phyloP scores from a whole-genome alignment of 129 eudicot genomes.

The Centrapalus pauciflorus region DNA sequence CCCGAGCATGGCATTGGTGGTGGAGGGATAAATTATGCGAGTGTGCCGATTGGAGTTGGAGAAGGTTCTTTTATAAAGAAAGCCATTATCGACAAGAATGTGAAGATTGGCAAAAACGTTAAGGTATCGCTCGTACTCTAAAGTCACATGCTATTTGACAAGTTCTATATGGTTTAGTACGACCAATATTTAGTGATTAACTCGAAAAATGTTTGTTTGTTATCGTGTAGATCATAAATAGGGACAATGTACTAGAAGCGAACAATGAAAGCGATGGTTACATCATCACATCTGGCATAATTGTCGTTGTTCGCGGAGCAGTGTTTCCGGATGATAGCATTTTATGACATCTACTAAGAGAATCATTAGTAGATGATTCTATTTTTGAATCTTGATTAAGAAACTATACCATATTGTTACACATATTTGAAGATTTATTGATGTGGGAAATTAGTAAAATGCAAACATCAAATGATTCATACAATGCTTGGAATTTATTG shows the following conservation, averaged over 20 bases:
- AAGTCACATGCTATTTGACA: neutral
- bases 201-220: neutral
- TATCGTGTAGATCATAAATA: conserved; percentile 69
- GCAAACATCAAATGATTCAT: conserved; percentile 3
- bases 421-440: conserved; percentile 4
- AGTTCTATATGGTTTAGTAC: neutral
- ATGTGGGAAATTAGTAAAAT: neutral
- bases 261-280: conserved; percentile 64
- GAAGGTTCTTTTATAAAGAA: conserved; percentile 70
- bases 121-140: conserved; percentile 40
- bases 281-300: conserved; percentile 61
- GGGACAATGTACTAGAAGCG: conserved; percentile 66
- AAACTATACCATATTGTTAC: neutral
- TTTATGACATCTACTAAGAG: conserved; percentile 32
- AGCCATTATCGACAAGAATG: conserved; percentile 88
- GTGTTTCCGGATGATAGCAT: conserved; percentile 64
- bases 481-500: neutral
- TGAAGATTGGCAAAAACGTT: conserved; percentile 86
- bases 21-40: conserved; percentile 15
- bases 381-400: conserved; percentile 2
- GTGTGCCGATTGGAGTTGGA: conserved; percentile 70
- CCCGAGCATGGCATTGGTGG: conserved; percentile 27
- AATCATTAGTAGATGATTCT: neutral
- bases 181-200: neutral
- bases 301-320: conserved; percentile 63